Conservation (phyloP, 345 rosid genomes). For the Luvunga scandens region DNA sequence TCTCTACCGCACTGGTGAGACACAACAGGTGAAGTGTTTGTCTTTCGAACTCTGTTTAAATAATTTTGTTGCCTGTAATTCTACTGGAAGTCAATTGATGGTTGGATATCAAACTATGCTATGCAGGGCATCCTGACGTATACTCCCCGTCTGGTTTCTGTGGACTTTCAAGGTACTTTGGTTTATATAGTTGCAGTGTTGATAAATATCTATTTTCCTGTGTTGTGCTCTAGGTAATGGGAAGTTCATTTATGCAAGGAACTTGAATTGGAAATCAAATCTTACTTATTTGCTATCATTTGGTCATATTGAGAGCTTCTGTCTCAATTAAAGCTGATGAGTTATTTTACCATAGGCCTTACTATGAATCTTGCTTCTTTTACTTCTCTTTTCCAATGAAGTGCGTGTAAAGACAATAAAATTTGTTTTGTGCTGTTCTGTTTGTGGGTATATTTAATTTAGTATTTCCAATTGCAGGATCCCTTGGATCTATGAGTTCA, state of each 20-base stretch:
- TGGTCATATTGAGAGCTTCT: not conserved
- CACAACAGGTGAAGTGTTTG: slow-evolving; percentile 46
- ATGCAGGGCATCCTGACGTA: slow-evolving; percentile 69
- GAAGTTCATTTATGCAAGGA: too few species aligned
- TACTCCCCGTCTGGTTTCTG: slow-evolving; percentile 80
- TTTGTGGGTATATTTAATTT: slow-evolving; percentile 13
- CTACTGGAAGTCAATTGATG: not conserved
- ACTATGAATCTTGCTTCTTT: not conserved
- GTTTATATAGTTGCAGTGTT: not conserved
- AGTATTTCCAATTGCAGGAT: slow-evolving; percentile 46
- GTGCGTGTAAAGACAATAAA: not conserved
- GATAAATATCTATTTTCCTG: not conserved
- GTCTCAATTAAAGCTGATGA: not conserved
- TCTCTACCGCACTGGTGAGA: slow-evolving; percentile 80
- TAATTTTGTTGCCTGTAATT: not conserved
- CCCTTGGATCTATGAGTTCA: slow-evolving; percentile 81
- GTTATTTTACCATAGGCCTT: not conserved
- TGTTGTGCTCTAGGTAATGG: slow-evolving; percentile 1
- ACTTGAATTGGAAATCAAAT: not conserved
- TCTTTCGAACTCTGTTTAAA: not conserved
- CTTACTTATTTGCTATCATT: not conserved
- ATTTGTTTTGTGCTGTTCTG: not conserved
- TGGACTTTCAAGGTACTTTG: slow-evolving; percentile 70
- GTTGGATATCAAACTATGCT: not conserved
- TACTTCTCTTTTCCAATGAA: not conserved